Conservation (phyloP, 805 yeast genomes). For the Candida railenensis region DNA sequence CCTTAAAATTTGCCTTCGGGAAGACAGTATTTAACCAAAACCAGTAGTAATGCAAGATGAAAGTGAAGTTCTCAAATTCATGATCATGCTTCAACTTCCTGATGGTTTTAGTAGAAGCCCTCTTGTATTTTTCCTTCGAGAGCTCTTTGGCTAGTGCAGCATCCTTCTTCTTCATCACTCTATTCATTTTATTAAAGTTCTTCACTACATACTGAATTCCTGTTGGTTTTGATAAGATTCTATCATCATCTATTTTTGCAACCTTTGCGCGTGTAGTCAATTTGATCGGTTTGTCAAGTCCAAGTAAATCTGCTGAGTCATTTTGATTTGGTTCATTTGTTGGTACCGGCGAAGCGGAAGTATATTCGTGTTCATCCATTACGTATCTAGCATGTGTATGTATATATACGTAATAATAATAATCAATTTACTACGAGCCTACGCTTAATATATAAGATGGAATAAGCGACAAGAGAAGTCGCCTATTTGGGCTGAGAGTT, state of each 20-base stretch:
- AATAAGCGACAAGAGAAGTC: too few species aligned
- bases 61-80: slow-evolving; percentile 33
- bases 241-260: slow-evolving; percentile 39
- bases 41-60: slow-evolving; percentile 41
- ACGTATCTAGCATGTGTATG: too few species aligned
- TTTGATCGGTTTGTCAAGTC: slow-evolving; percentile 36
- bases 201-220: slow-evolving; percentile 34
- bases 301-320: slow-evolving; percentile 22
- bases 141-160: slow-evolving; percentile 15
- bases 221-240: slow-evolving; percentile 29
- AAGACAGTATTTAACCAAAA: slow-evolving; percentile 54
- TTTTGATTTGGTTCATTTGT: not conserved
- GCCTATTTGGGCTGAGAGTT: too few species aligned
- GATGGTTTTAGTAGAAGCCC: slow-evolving; percentile 14
- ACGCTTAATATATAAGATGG: too few species aligned
- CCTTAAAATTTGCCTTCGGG: slow-evolving; percentile 78
- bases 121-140: slow-evolving; percentile 7
- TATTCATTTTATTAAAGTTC: slow-evolving; percentile 26
- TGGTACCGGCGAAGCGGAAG: not conserved
- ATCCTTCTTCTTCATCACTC: slow-evolving; percentile 28
- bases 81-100: slow-evolving; percentile 22
- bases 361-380: not conserved
- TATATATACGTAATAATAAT: too few species aligned
- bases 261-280: slow-evolving; percentile 29
- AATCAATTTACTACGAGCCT: too few species aligned